Conservation (phyloP, 192 early-diverging fungal genomes). For the Borealophlyctis nickersoniae region DNA sequence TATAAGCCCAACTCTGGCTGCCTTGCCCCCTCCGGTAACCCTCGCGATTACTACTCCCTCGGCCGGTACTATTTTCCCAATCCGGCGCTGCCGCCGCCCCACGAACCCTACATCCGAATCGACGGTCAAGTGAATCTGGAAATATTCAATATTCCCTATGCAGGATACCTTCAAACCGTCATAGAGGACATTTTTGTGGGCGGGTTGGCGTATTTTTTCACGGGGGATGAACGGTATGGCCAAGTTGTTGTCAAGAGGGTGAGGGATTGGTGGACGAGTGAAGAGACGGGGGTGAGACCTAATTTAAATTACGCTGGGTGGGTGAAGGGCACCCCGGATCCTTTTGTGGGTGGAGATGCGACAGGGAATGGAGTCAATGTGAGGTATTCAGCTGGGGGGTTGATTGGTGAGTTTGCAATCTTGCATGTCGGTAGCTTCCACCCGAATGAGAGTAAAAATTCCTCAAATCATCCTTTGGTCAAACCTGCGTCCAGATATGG, state of each 20-base stretch:
- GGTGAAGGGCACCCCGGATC: slow-evolving; percentile 17
- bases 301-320: slow-evolving; percentile 53
- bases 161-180: slow-evolving; percentile 16
- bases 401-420: neutral
- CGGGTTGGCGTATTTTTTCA: slow-evolving; percentile 54
- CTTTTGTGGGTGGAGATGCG: too few relatives aligned
- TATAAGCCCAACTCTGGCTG: slow-evolving; percentile 34
- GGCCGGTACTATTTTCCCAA: slow-evolving; percentile 59
- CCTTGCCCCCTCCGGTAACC: slow-evolving; percentile 39
- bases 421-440: neutral
- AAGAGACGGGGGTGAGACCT: slow-evolving; percentile 55
- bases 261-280: slow-evolving; percentile 52
- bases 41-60: slow-evolving; percentile 58
- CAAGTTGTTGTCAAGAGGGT: slow-evolving; percentile 37
- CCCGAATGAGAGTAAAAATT: too few relatives aligned
- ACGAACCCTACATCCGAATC: slow-evolving; percentile 43
- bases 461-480: too few relatives aligned
- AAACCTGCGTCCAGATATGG: slow-evolving; percentile 2
- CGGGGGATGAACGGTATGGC: slow-evolving; percentile 43
- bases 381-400: neutral
- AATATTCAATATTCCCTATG: slow-evolving; percentile 41
- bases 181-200: slow-evolving; percentile 12
- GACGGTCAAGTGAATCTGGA: slow-evolving; percentile 56
- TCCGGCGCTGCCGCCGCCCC: slow-evolving; percentile 23
- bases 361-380: too few relatives aligned